Evolutionary conservation across 1,139 yeast genomes (phyloP).

Genomic region (Suhomyces yuchorum): DNA sequence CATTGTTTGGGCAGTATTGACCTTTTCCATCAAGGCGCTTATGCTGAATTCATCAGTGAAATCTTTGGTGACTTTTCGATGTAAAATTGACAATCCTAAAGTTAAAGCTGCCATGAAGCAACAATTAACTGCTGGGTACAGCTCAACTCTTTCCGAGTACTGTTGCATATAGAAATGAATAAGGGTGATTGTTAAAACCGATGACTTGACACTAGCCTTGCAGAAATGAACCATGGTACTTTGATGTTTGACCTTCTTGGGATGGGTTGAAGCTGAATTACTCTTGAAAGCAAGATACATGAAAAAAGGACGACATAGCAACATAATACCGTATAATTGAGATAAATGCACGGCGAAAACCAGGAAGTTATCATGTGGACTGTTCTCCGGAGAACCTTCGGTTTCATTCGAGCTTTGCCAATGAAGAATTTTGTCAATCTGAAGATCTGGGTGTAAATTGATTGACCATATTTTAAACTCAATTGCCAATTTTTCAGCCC

Average conservation of each 20-base stretch:
- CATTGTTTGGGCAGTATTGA: conserved; percentile 15
- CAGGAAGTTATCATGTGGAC: conserved; percentile 22
- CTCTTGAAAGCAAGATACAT: conserved; percentile 29
- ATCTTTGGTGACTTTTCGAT: conserved; percentile 15
- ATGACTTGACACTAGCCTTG: conserved; percentile 40
- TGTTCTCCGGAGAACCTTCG: conserved; percentile 8
- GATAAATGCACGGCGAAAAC: conserved; percentile 39
- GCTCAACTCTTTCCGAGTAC: conserved; percentile 19
- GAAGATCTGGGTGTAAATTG: conserved; percentile 31
- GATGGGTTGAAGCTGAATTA: conserved; percentile 1
- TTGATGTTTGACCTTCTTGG: conserved; percentile 18
- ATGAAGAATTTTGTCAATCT: conserved; percentile 19
- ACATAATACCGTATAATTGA: conserved; percentile 43
- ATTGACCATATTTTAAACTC: conserved; percentile 43
- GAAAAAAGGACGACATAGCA: conserved; percentile 50
- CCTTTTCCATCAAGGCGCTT: conserved; percentile 14
- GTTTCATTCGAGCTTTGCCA: conserved; percentile 12
- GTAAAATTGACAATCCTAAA: conserved; percentile 18
- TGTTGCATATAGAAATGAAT: conserved; percentile 25
- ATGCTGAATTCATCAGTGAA: conserved; percentile 18
- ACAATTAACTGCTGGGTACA: conserved; percentile 21
- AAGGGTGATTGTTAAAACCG: conserved; percentile 37
- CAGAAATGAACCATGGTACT: conserved; percentile 26
- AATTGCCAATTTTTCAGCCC: conserved; percentile 41
- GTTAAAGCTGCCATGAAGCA: conserved; percentile 20